These are phyloP conservation scores for Russula sp. DNA, from an alignment of 768 basidiomycete species.

Conservation along the genomic window DNA sequence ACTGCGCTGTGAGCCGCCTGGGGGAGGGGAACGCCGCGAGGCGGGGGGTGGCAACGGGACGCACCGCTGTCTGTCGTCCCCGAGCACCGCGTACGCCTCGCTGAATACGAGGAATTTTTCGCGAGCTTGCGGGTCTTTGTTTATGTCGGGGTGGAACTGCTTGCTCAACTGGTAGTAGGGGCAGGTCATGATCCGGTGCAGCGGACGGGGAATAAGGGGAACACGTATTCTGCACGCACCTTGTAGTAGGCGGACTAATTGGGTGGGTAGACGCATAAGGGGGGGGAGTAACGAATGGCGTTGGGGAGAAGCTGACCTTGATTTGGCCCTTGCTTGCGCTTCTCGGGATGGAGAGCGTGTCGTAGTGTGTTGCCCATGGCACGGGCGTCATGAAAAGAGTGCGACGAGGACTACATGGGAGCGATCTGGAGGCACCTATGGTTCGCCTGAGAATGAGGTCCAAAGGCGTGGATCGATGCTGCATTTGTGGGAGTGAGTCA, in stretches of 20 bases:
- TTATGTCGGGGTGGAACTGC: constrained; percentile 41
- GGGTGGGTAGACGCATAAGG: not conserved
- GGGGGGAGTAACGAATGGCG: not conserved
- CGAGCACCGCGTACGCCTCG: constrained; percentile 43
- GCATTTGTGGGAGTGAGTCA: not conserved
- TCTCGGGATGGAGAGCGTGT: constrained; percentile 33
- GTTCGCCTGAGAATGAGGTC: not conserved
- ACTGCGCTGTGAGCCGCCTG: not conserved
- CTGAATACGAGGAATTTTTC: constrained; percentile 41
- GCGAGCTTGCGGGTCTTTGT: constrained; percentile 34
- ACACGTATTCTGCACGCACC: constrained; percentile 24
- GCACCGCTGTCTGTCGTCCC: constrained; percentile 42
- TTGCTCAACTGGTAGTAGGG: constrained; percentile 56
- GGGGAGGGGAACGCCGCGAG: not conserved
- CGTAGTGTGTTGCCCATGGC: constrained; percentile 29
- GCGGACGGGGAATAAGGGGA: no score
- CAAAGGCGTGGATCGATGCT: constrained; percentile 1
- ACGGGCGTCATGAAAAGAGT: constrained; percentile 1
- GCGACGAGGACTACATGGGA: constrained; percentile 1
- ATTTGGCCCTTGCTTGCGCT: constrained; percentile 34
- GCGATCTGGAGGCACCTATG: not conserved
- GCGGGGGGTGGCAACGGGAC: not conserved
- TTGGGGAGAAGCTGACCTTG: constrained; percentile 27
- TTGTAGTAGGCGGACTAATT: constrained; percentile 35
- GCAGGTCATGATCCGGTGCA: not conserved